Conservation (phyloP, 1,284 basidiomycete genomes). For the Omphalotus olearius region DNA sequence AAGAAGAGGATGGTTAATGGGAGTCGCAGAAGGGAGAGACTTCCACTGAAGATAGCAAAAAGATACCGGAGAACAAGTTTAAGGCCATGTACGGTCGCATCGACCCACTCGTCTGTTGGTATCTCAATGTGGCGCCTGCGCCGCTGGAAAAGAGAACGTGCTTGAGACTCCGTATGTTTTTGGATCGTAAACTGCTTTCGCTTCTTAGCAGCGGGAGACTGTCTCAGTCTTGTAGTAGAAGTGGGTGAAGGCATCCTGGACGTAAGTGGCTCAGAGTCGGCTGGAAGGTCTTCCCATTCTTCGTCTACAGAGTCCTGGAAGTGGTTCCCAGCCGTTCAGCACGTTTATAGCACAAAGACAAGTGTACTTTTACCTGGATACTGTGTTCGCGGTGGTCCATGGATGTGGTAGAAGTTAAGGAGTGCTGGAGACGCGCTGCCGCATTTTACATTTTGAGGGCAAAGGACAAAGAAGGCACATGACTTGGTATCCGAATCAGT, state of each 20-base stretch:
- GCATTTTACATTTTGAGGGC: too few species aligned
- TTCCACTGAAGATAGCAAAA: slow-evolving; percentile 39
- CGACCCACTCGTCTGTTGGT: slow-evolving; percentile 11
- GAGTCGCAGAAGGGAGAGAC: slow-evolving; percentile 44
- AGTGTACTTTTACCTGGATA: too few species aligned
- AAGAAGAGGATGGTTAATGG: slow-evolving; percentile 55
- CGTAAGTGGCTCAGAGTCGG: background rate
- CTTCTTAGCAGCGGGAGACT: background rate
- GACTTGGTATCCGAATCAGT: too few species aligned
- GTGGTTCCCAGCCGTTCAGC: too few species aligned
- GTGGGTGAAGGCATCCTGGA: slow-evolving; percentile 2
- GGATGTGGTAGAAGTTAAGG: too few species aligned
- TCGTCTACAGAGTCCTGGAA: background rate
- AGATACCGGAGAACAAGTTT: slow-evolving; percentile 35
- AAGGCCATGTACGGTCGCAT: slow-evolving; percentile 22
- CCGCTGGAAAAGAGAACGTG: background rate
- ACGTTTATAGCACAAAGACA: too few species aligned
- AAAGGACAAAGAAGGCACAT: too few species aligned
- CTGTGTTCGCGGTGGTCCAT: too few species aligned
- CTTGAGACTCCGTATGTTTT: background rate
- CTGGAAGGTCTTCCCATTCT: slow-evolving; percentile 8
- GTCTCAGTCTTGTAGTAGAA: background rate
- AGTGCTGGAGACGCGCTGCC: too few species aligned
- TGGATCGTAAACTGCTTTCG: background rate
- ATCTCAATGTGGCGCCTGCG: slow-evolving; percentile 15